Base-by-base conservation (phyloP, 2,329 filamentous ascomycete genomes). In the Aspergillus sp. region DNA sequence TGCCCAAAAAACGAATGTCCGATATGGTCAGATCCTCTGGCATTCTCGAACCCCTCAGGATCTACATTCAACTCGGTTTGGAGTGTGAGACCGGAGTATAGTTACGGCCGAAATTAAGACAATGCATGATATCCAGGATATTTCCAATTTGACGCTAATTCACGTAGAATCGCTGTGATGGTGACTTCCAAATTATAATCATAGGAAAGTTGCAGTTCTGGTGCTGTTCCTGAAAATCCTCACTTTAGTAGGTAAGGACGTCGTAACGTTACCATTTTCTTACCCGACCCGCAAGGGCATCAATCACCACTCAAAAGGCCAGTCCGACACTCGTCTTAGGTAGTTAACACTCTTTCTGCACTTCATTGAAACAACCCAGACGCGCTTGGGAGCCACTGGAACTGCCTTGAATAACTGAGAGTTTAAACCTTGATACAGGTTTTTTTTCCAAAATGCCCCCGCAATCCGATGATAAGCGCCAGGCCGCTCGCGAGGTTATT, bases 401-500 rank as follows among this genome's bases (percentile, higher is more conserved):
- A 46, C 15, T 4, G 8, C 15, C 8, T 6, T 47, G 25, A 6
- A 14, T 6, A 9, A 11, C 31, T 35, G 11, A n/a, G 17, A 37
- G 25, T 6, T 21, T 27, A 27, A 43, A n/a, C 8, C 25, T 27
- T 15, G 19, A 21, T 17, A 37, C 35, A 37, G 17, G 21, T 14
- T 9, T 14, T 39, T 23, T 23, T 14, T 44, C 7, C 23, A 65
- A 64, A 57, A 77, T 78, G 76, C 70, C 76, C 27, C 66, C 75
- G 7, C 73, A 77, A 64, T 70, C 72, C 51, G 76, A 78, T 35
- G 75, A 77, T 51, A 81, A 81, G 68, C 76, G 77, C 55, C 77
- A 79, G 70, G 79, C 78, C 19, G 79, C 79, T 45, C 74, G 77
- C 45, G 79, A 81, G 67, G 77, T 81, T 47, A 79, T 81, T 53